Evolutionary conservation across 2,329 filamentous ascomycete species (phyloP), one percentile per base, ranked within the genome.

Genomic region (Thelonectria rubi): DNA sequence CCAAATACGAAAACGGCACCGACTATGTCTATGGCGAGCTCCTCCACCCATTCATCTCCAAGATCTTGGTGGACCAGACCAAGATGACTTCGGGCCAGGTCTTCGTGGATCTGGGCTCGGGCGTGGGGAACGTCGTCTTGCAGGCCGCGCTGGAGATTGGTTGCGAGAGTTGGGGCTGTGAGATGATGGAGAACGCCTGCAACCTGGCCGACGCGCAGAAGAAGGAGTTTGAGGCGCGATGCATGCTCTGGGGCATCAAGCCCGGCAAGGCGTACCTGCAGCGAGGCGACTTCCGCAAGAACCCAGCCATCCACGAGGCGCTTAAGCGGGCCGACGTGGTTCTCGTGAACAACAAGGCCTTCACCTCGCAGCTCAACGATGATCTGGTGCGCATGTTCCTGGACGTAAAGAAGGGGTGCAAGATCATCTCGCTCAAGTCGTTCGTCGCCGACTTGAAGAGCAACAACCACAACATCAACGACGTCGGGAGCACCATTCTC

Each of bases 321-420:
- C 83, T 99, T 51, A 90, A 91, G 75, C 87, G 89, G 56, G 94
- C 95, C 2, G 95, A 99, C 74, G 94, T 98, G n/a, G 87, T 99
- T 17, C 85, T 99, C 24, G 94, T 98, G 71, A 99, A 99, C 81
- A 99, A 99, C 79, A 94, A 98, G 78, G 95, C 93, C 2, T 99
- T 99, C 78, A 94, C 90, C 6, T 90, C 94, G 14, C 85, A 90
- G 69, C 86, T 97, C 57, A 99, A 98, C 78, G 90, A 92, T 73
- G 87, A 88, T 64, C 82, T 99, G 47, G 87, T 94, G 67, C 88
- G 92, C 70, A 92, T 97, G 81, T 98, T 99, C 73, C 81, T 99
- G 62, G 95, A 99, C 73, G 82, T 98, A 65, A 98, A 97, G 78
- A 85, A 91, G 56, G 94, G 94, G 3, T 94, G 91, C 77, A 91